A percentile compares a stretch with the other conserved stretches of the same genome.
phyloP scores from a whole-genome alignment of 169 alveolate genomes.

The Plasmodium coatneyi region DNA sequence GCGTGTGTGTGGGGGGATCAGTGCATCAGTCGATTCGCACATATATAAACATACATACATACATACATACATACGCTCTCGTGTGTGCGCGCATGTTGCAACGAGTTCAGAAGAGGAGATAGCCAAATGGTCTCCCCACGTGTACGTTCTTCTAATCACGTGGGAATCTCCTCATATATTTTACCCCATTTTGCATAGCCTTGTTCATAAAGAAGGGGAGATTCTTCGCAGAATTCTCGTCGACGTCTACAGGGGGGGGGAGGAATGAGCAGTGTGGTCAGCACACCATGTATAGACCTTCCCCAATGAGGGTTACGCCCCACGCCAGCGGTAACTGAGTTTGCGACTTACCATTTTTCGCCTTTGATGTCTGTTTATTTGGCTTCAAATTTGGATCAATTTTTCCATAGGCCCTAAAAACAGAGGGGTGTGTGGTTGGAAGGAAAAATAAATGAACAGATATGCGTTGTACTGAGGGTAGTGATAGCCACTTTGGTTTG shows the following conservation, averaged over 20 bases:
- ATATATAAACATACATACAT: not conserved
- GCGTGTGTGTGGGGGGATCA: not conserved
- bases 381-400: constrained; percentile 9
- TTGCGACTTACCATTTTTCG: constrained; percentile 5
- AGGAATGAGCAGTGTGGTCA: not conserved
- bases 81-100: not conserved
- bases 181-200: not conserved
- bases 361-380: not conserved
- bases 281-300: not conserved
- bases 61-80: not conserved
- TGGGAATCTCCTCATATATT: not conserved
- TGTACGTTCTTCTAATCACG: not conserved
- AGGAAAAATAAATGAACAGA: not conserved
- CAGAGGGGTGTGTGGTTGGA: not conserved
- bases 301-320: not conserved
- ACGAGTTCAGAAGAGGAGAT: not conserved
- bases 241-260: not conserved
- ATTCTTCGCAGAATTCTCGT: constrained; percentile 20
- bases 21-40: not conserved
- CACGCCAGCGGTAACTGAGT: not conserved
- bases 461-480: not conserved
- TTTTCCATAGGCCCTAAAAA: constrained; percentile 33
- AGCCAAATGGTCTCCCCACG: not conserved
- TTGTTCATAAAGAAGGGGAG: constrained; percentile 47
- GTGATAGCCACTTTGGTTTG: not conserved